These are phyloP conservation scores for Ophiostoma sp. DNA, from an alignment of 2,329 filamentous ascomycete genomes.

Conservation along the genomic window DNA sequence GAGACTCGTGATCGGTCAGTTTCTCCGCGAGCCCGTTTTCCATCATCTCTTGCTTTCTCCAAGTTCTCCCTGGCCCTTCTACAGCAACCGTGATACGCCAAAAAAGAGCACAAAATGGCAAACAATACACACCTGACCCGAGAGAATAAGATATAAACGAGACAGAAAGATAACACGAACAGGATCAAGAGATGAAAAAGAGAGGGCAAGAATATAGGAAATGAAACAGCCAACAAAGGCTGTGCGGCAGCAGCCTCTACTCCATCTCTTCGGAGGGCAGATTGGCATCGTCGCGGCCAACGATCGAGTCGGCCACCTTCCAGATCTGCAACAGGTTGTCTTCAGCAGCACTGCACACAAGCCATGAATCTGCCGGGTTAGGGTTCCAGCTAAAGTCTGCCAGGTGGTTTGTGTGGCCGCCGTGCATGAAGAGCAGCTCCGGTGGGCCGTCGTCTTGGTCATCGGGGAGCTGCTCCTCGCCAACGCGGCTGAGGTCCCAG, in stretches of 20 bases:
- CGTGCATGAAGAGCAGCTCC: slow-evolving; percentile 98
- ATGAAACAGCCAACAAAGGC: background rate
- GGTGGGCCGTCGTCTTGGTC: slow-evolving; percentile 92
- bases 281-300: slow-evolving; percentile 69
- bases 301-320: slow-evolving; percentile 78
- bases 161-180: background rate
- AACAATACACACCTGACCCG: background rate
- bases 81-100: slow-evolving; percentile 16
- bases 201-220: background rate
- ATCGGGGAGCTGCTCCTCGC: slow-evolving; percentile 90
- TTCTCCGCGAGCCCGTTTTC: background rate
- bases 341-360: slow-evolving; percentile 90
- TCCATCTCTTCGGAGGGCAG: slow-evolving; percentile 73
- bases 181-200: background rate
- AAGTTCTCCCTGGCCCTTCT: slow-evolving; percentile 6
- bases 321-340: slow-evolving; percentile 96
- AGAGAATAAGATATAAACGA: slow-evolving; percentile 1
- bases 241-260: slow-evolving; percentile 30
- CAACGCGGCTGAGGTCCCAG: slow-evolving; percentile 89
- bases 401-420: slow-evolving; percentile 93
- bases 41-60: background rate
- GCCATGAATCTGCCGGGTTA: slow-evolving; percentile 91
- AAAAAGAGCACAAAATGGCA: slow-evolving; percentile 10
- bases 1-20: background rate
- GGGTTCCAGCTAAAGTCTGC: slow-evolving; percentile 97